Evolutionary conservation across 139 green algal species (phyloP).

Genomic region (Desmodesmus armatus): DNA sequence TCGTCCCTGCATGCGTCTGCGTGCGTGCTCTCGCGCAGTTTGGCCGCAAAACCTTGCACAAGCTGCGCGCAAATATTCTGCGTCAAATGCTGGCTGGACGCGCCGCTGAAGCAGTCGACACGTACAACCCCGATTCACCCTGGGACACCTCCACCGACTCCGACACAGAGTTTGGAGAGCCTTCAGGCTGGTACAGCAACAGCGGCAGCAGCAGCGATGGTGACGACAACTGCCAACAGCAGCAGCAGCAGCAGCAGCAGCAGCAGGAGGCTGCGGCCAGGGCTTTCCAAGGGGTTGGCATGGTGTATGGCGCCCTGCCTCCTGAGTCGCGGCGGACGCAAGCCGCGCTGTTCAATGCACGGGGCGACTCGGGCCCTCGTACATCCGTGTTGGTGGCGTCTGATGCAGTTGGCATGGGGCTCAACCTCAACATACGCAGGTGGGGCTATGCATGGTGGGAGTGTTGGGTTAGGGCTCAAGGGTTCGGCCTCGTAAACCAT

Average conservation of each 20-base stretch:
- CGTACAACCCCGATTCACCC: no score
- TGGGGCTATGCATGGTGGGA: no score
- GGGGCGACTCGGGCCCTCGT: not conserved
- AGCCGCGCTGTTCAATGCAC: constrained; percentile 91
- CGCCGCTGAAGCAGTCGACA: not conserved
- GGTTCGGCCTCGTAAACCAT: no score
- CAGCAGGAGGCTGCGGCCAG: not conserved
- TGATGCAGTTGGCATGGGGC: constrained; percentile 98
- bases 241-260: constrained; percentile 3
- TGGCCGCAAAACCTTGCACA: constrained; percentile 52
- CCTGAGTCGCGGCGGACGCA: constrained; percentile 87
- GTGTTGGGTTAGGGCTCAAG: not conserved
- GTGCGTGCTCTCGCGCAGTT: no score
- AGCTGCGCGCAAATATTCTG: constrained; percentile 9
- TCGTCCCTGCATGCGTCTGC: not conserved
- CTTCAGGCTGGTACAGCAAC: not conserved
- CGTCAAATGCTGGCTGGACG: no score
- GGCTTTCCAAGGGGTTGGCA: constrained; percentile 49
- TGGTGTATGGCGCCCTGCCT: constrained; percentile 92
- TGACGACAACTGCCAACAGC: not conserved
- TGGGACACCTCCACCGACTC: no score
- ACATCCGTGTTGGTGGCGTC: constrained; percentile 86
- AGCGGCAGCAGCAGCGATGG: not conserved
- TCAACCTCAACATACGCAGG: constrained; percentile 96
- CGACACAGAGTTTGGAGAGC: no score